phyloP scores from a whole-genome alignment of 1,284 basidiomycete species.

The Laetiporus sulphureus region DNA sequence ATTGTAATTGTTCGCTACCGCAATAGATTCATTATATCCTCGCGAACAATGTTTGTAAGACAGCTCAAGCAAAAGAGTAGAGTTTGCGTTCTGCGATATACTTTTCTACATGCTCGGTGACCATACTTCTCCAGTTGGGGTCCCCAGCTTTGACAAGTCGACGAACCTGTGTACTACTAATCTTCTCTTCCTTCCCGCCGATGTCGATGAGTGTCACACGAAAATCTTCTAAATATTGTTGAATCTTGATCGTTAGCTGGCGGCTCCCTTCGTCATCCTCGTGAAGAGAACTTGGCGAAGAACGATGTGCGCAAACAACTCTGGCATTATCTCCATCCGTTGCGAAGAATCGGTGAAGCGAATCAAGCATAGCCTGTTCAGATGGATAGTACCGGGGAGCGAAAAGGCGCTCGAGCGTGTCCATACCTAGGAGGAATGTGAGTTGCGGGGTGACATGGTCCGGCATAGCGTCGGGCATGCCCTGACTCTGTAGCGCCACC shows the following conservation, averaged over 20 bases:
- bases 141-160: conserved; percentile 34
- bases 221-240: conserved; percentile 45
- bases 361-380: conserved; percentile 43
- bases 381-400: conserved; percentile 73
- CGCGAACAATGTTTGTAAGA: too few species aligned
- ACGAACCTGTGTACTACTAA: conserved; percentile 76
- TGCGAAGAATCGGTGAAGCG: conserved; percentile 60
- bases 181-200: conserved; percentile 44
- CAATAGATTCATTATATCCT: neutral
- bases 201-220: conserved; percentile 58
- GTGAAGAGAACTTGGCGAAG: conserved; percentile 12
- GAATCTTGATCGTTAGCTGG: conserved; percentile 28
- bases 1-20: conserved; percentile 1
- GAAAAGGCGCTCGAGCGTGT: conserved; percentile 86
- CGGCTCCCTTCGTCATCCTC: conserved; percentile 24
- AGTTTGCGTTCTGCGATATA: conserved; percentile 47
- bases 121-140: conserved; percentile 33
- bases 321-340: conserved; percentile 52
- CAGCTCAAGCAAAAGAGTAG: conserved; percentile 30
- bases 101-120: conserved; percentile 34
- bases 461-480: neutral
- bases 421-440: conserved; percentile 56
- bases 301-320: conserved; percentile 68
- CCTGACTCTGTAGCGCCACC: neutral
- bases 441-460: conserved; percentile 9